Evolutionary conservation across 129 eudicot genomes (phyloP).

Genomic region (Lactuca sativa): DNA sequence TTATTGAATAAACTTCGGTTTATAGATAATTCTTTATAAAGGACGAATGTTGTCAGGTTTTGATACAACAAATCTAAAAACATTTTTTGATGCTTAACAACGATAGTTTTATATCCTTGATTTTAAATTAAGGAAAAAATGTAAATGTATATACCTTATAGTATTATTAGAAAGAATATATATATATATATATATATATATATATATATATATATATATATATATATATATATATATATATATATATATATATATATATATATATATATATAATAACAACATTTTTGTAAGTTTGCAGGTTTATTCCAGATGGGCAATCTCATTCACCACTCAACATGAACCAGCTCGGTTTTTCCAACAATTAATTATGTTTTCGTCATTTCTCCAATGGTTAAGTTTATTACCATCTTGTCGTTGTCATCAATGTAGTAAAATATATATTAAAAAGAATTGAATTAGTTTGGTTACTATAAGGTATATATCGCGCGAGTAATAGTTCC

Average conservation of each 20-base stretch:
- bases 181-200: neutral
- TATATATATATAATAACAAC: neutral
- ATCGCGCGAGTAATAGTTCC: constrained; percentile 8
- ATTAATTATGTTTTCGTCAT: constrained; percentile 10
- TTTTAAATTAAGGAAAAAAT: too few relatives aligned
- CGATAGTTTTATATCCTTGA: too few relatives aligned
- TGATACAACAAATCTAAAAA: too few relatives aligned
- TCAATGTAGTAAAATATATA: neutral
- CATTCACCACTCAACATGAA: constrained; percentile 26
- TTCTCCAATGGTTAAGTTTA: neutral
- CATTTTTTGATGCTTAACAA: too few relatives aligned
- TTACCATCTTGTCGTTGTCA: constrained; percentile 10
- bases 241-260: neutral
- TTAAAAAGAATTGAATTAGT: constrained; percentile 6
- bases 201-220: neutral
- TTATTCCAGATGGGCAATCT: constrained; percentile 30
- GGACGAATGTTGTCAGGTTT: too few relatives aligned
- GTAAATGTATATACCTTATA: too few relatives aligned
- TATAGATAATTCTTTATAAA: too few relatives aligned
- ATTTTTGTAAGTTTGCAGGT: constrained; percentile 19
- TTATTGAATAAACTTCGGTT: too few relatives aligned
- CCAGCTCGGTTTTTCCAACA: constrained; percentile 11
- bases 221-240: neutral
- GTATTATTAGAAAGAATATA: too few relatives aligned
- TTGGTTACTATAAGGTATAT: constrained; percentile 12